Evolutionary conservation across 345 rosid species (phyloP), one percentile per base, ranked within the genome.

Genomic region (Psidium guajava): DNA sequence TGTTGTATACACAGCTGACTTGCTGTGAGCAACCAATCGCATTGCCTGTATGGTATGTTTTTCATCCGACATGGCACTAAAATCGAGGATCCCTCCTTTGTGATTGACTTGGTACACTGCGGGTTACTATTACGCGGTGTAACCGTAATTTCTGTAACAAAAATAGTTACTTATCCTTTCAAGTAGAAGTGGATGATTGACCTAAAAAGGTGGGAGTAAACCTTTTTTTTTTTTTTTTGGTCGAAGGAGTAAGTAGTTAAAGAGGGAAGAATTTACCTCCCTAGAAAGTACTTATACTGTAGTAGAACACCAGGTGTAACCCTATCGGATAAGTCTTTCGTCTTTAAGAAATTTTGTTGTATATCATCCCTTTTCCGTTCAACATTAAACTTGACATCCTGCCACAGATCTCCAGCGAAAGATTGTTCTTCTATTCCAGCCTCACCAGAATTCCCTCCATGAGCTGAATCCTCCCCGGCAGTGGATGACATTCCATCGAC

Each of bases 271-370:
- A 69, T 36, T 69, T 89, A 97, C 99, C 99, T 94, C 85, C 98
- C 99, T 36, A 98, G 93, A 90, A 92, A 96, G 93, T 98, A 95
- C 93, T 89, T 96, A 89, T 91, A 96, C 87, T 98, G 99, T 85
- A 83, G 89, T 83, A 82, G 87, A 83, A 94, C 88, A 74, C 94
- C 96, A 16, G 98, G 98, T 9, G 97, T 93, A 85, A 27, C 82
- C 88, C 99, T 88, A 24, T 88, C 82, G 6, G 99, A 96, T 25
- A 95, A 93, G 88, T 97, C 99, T 80, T 89, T 91, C 5, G 92
- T 86, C 40, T 32, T 90, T 42, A 86, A 87, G 84, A 94, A 90
- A 90, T 92, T 92, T 73, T 85, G 90, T 59, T 86, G 91, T 85
- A 95, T 27, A 49, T 82, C 86, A 87, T 96, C 99, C 91, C 91